Conservation (phyloP, 768 basidiomycete genomes). For the Tylopilus sp. region DNA sequence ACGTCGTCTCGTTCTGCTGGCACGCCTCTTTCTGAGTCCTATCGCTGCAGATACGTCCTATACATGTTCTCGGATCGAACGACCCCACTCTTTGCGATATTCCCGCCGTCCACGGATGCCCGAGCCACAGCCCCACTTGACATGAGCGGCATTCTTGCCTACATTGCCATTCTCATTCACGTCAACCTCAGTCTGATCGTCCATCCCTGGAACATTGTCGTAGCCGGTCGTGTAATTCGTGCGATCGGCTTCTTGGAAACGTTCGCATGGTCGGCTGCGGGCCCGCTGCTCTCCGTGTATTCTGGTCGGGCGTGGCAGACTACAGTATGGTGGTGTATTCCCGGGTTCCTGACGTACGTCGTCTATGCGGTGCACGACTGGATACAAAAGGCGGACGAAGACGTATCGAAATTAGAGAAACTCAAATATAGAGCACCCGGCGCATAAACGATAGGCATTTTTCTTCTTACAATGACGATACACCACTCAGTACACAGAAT, state of each 20-base stretch:
- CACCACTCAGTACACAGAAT: background rate
- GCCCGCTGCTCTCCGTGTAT: slow-evolving; percentile 48
- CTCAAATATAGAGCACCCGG: slow-evolving; percentile 55
- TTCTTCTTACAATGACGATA: background rate
- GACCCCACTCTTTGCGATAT: slow-evolving; percentile 48
- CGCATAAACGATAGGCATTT: slow-evolving; percentile 31
- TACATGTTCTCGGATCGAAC: slow-evolving; percentile 42
- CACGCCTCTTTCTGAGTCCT: slow-evolving; percentile 6
- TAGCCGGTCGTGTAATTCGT: slow-evolving; percentile 25
- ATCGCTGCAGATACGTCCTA: slow-evolving; percentile 42
- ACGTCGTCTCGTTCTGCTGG: slow-evolving; percentile 13
- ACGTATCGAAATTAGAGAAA: slow-evolving; percentile 47
- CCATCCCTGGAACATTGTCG: slow-evolving; percentile 34
- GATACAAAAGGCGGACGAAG: slow-evolving; percentile 43
- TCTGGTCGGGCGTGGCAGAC: slow-evolving; percentile 51
- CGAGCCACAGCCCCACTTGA: slow-evolving; percentile 36
- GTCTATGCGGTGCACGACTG: slow-evolving; percentile 45
- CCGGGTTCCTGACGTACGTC: slow-evolving; percentile 41
- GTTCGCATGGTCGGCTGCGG: slow-evolving; percentile 43
- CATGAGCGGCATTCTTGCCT: slow-evolving; percentile 42
- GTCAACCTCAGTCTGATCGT: slow-evolving; percentile 45
- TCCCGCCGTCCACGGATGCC: slow-evolving; percentile 30
- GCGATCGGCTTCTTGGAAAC: slow-evolving; percentile 31
- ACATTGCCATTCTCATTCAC: slow-evolving; percentile 50
- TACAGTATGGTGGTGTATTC: slow-evolving; percentile 50